Evolutionary conservation across 305 asterid genomes (phyloP).

Genomic region (Andrographis paniculata): DNA sequence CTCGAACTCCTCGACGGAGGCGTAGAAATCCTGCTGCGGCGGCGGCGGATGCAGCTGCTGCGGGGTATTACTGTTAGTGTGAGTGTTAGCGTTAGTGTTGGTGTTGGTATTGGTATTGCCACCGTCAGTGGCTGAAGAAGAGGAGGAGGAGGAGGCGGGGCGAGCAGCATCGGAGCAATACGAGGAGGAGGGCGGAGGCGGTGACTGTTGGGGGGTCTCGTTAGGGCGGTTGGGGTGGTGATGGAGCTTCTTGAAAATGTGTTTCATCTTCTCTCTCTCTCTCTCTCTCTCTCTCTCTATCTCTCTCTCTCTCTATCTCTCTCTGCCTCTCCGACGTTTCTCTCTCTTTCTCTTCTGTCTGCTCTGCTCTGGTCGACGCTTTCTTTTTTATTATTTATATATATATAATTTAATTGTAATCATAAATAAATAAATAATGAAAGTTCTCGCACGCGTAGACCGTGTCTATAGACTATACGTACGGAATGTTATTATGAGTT

Average conservation of each 20-base stretch:
- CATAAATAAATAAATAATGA: too few species aligned
- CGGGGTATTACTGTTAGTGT: conserved; percentile 22
- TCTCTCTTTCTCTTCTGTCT: not conserved
- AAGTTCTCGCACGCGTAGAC: too few species aligned
- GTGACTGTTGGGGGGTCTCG: conserved; percentile 32
- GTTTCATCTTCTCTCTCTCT: conserved; percentile 37
- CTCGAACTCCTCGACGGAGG: conserved; percentile 93
- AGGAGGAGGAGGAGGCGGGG: conserved; percentile 25
- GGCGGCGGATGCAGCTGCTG: conserved; percentile 41
- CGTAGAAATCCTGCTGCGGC: conserved; percentile 60
- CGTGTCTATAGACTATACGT: too few species aligned
- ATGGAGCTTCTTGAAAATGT: conserved; percentile 64
- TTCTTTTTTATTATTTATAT: too few species aligned
- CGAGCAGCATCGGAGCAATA: conserved; percentile 27
- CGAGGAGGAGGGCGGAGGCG: conserved; percentile 26
- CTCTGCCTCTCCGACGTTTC: not conserved
- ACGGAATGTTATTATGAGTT: too few species aligned
- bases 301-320: not conserved
- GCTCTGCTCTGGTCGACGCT: too few species aligned
- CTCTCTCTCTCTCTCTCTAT: too few species aligned
- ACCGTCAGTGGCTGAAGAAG: conserved; percentile 16
- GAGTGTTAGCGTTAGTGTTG: too few species aligned
- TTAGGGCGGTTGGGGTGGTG: conserved; percentile 55
- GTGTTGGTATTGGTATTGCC: too few species aligned
- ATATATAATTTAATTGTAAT: too few species aligned